phyloP scores from a whole-genome alignment of 495 filamentous ascomycete genomes.

The Podospora australis region DNA sequence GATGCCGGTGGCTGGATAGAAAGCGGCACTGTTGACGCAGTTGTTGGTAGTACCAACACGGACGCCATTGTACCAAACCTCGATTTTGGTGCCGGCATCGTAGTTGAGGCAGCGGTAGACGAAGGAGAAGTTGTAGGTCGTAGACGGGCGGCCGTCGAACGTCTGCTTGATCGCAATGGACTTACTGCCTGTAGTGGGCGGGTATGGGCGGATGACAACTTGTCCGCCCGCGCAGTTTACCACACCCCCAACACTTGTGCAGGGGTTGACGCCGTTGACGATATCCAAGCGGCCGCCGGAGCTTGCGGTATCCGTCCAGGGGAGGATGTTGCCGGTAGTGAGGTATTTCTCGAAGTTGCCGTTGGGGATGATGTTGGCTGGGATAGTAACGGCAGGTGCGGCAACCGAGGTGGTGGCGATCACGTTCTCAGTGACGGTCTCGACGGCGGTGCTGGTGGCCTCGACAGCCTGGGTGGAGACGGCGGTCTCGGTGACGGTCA shows the following conservation, averaged over 20 bases:
- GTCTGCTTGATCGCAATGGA: conserved; percentile 7
- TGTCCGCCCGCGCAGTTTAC: conserved; percentile 15
- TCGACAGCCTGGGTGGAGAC: conserved; percentile 10
- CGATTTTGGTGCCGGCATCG: conserved; percentile 7
- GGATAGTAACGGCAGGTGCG: conserved; percentile 7
- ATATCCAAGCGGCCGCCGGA: conserved; percentile 11
- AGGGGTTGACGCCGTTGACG: conserved; percentile 17
- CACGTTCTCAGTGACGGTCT: conserved; percentile 10
- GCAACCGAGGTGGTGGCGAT: conserved; percentile 7
- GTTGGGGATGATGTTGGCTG: conserved; percentile 12
- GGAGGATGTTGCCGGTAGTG: conserved; percentile 11
- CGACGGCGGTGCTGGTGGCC: conserved; percentile 6
- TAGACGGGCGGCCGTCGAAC: conserved; percentile 13
- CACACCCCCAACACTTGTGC: not conserved
- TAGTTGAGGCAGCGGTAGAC: conserved; percentile 22
- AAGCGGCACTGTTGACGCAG: conserved; percentile 3
- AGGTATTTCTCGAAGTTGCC: conserved; percentile 10
- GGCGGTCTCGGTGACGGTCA: conserved; percentile 6
- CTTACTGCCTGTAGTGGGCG: conserved; percentile 1
- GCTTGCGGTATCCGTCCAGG: conserved; percentile 7
- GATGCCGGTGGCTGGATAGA: conserved; percentile 7
- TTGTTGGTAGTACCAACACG: not conserved
- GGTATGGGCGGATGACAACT: conserved; percentile 16
- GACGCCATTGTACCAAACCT: conserved; percentile 6
- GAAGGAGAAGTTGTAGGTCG: conserved; percentile 13